Percentiles rank a stretch among this genome's conserved stretches.
Evolutionary conservation across 208 protist species (phyloP).

Genomic region (Polymyxa betae): DNA sequence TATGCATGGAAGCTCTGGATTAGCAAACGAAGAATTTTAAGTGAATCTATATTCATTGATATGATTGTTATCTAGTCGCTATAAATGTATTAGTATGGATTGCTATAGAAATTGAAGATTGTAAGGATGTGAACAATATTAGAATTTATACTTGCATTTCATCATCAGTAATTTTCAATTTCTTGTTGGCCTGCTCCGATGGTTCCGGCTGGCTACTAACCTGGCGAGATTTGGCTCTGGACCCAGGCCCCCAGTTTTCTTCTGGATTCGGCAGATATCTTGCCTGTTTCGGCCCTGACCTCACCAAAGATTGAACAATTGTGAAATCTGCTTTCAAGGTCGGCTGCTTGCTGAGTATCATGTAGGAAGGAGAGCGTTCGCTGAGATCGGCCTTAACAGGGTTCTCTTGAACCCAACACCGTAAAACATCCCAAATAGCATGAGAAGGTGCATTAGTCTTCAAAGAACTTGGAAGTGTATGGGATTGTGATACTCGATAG

Average conservation of each 20-base stretch:
- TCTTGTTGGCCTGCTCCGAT: background rate
- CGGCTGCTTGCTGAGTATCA: background rate
- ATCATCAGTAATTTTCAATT: too few relatives aligned
- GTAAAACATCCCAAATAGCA: slow-evolving; percentile 81
- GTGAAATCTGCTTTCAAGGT: background rate
- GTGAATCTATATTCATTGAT: too few relatives aligned
- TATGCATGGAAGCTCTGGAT: slow-evolving; percentile 23
- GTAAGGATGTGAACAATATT: too few relatives aligned
- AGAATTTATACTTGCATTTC: too few relatives aligned
- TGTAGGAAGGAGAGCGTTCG: slow-evolving; percentile 1
- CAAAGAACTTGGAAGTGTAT: slow-evolving; percentile 81
- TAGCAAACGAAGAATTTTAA: too few relatives aligned
- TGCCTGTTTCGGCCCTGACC: background rate
- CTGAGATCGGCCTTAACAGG: background rate
- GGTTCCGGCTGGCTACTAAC: background rate
- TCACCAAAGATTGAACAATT: background rate
- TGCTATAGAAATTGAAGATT: too few relatives aligned
- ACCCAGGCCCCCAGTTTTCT: slow-evolving; percentile 3
- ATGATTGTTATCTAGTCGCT: too few relatives aligned
- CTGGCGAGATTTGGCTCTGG: background rate
- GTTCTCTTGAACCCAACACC: slow-evolving; percentile 68
- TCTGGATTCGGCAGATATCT: slow-evolving; percentile 2
- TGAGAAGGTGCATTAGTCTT: slow-evolving; percentile 87
- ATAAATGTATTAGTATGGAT: too few relatives aligned
- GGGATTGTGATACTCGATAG: slow-evolving; percentile 85